Percentiles rank a stretch among this genome's conserved stretches.
Conservation (phyloP, 23 red algal genomes). For the Chondrus crispus region DNA sequence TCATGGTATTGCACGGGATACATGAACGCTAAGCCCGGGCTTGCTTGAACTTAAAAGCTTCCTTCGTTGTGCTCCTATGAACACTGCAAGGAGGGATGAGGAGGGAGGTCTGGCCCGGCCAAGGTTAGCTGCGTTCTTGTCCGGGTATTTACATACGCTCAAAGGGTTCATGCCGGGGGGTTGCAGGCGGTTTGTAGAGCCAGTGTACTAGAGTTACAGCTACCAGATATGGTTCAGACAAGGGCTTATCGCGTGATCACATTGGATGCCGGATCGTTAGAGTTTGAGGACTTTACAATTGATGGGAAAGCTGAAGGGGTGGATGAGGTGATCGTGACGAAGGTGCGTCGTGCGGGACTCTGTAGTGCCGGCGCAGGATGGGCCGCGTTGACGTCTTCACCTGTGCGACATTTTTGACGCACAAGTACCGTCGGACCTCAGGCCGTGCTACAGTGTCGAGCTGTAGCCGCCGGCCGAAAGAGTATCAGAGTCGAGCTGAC, state of each 20-base stretch:
- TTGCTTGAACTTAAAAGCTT: too few species aligned
- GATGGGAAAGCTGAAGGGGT: not conserved
- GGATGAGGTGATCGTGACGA: slow-evolving; percentile 20
- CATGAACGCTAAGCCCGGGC: too few species aligned
- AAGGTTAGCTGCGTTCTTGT: slow-evolving; percentile 15
- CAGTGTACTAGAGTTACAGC: slow-evolving; percentile 31
- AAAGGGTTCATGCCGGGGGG: not conserved
- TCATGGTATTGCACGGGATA: too few species aligned
- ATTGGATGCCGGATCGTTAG: slow-evolving; percentile 25
- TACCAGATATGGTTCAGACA: slow-evolving; percentile 26
- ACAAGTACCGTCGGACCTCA: too few species aligned
- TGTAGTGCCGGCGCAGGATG: slow-evolving; percentile 33
- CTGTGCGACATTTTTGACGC: too few species aligned
- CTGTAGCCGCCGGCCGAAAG: too few species aligned
- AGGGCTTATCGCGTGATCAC: slow-evolving; percentile 3
- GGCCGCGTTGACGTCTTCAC: not conserved
- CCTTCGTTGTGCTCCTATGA: too few species aligned
- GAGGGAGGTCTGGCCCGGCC: too few species aligned
- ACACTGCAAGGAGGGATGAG: too few species aligned
- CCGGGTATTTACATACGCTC: slow-evolving; percentile 45
- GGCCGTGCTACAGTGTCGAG: too few species aligned
- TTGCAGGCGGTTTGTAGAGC: slow-evolving; percentile 17
- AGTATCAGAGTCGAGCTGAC: too few species aligned
- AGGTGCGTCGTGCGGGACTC: slow-evolving; percentile 28
- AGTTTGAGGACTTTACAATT: not conserved